Base-by-base conservation (phyloP, 495 filamentous ascomycete genomes). In the Neurospora sp. region DNA sequence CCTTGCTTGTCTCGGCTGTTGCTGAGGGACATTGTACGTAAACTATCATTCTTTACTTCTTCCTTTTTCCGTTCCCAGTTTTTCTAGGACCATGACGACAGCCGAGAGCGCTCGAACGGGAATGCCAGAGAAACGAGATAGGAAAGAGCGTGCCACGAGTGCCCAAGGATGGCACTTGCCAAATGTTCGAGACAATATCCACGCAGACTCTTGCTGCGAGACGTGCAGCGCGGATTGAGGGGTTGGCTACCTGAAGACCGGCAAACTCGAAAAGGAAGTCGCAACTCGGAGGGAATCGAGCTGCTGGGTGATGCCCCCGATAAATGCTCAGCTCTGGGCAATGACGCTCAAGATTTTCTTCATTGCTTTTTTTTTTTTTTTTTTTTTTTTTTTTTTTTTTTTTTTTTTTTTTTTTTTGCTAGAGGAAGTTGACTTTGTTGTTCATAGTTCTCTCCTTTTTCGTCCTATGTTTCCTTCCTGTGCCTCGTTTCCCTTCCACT, bases 21-120 rank as follows among this genome's bases (percentile, higher is more conserved):
- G 82, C 78, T 68, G 82, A 83, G 78, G 82, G 80, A 3, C 83
- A 85, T 72, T 85, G 27, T 31, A 31, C 27, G 27, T 31, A 31
- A 31, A 31, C 27, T 31, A 31, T 31, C 27, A 31, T 31, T 31
- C 27, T 31, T 31, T 31, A 31, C 27, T 31, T 31, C 27, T 31
- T 31, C 3, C 27, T 31, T 31, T 31, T 31, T 31, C 27, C 27
- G 27, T 31, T 2, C 27, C 27, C 27, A 31, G 27, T 31, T 31
- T 31, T 31, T 31, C 27, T 3, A 31, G 27, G 27, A 31, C 3
- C n/a, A n/a, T n/a, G 6, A 18, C 12, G 14, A 42, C 40, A 42
- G 10, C 40, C 10, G 40, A 42, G 40, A 42, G 8, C 1, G 38
- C 38, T 42, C 40, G 40, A 42, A 16, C 10, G 10, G 14, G 40